Base-by-base conservation (phyloP, 2,329 filamentous ascomycete genomes). In the Coniosporium tulheliwenetii region DNA sequence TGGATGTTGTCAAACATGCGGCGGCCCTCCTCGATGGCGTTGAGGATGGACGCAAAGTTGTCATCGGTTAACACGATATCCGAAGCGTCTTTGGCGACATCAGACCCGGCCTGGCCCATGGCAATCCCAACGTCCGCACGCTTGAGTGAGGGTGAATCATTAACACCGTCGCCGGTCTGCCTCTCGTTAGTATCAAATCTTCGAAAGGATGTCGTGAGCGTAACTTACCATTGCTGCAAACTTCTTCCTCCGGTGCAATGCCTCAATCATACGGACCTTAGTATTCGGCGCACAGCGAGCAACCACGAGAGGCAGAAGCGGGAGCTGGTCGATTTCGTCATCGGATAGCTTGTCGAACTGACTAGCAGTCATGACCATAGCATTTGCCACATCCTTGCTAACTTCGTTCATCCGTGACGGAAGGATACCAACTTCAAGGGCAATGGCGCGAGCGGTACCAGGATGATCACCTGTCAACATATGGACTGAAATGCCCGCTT, bases 191-290 rank as follows among this genome's bases (percentile, higher is more conserved):
- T 10, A 8, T n/a, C 33, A 5, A 10, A 1, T n/a, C 10, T 35
- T 5, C 10, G 2, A 10, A 10, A 8, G 10, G 14, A 35, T n/a
- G 7, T 3, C 16, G 32, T 36, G 19, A 46, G 46, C 7, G 2
- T 15, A 12, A 15, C 14, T 39, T 43, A 45, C 42, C 84, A 93
- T 91, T 44, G 84, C 84, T 58, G 80, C 84, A 58, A 82, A 89
- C 14, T 73, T 72, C 15, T 73, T 70, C 34, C 85, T 79, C 12
- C 85, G 76, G 48, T 87, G 82, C 12, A 93, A 72, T 5, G 85
- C 85, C 49, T 87, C 83, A 39, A 93, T 87, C 85, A 93, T 93
- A 44, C 84, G 78, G 4, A 85, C 85, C 62, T 93, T 93, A 33
- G 85, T 93, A 44, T 82, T 76, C 0, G 86, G 85, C 1, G 83